Base-by-base conservation (phyloP, 192 early-diverging fungal species). In the Coemansia sp. region DNA sequence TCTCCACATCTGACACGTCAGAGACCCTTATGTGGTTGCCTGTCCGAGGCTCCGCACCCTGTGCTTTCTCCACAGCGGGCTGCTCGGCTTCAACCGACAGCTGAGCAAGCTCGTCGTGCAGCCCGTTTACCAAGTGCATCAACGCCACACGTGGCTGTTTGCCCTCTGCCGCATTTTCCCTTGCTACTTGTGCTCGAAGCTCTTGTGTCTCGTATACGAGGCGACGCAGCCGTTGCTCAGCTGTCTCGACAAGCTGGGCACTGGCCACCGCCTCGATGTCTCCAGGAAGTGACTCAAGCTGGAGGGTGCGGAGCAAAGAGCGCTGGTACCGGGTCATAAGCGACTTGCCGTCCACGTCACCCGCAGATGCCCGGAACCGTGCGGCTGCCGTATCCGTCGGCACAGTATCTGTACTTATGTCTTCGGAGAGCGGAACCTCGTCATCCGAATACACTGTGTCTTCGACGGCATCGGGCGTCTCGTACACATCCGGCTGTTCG, bases 141-240 rank as follows among this genome's bases (percentile, higher is more conserved):
- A 82, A 60, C 40, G 65, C 38, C 17, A 75, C 78, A 9, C 21
- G 48, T 46, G 66, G 49, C 12, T 12, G 40, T 57, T 63, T 31
- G 11, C 55, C 34, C 17, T 22, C 37, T 17, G 66, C 54, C 2
- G 8, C 58, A 2, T 15, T 21, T 4, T 61, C 66, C 4, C 20
- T 17, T 3, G 51, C 60, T 3, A 93, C 57, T 65, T 92, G 88
- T 56, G 86, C 83, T 17, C 70, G 75, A 3, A 96, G 85, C 57
- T 96, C 91, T 60, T 93, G 88, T 8, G 90, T 87, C 69, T 96
- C 94, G 61, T 83, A 88, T 64, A 90, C 84, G 38, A 96, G 86
- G 12, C 94, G 82, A 22, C 89, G 83, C 20, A 93, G 69, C 60
- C 87, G 84, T 66, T 96, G 89, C 34, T 90, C 64, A 19, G 86